These are phyloP conservation scores for Neurospora sp. DNA, from an alignment of 495 filamentous ascomycete genomes.

Conservation along the genomic window DNA sequence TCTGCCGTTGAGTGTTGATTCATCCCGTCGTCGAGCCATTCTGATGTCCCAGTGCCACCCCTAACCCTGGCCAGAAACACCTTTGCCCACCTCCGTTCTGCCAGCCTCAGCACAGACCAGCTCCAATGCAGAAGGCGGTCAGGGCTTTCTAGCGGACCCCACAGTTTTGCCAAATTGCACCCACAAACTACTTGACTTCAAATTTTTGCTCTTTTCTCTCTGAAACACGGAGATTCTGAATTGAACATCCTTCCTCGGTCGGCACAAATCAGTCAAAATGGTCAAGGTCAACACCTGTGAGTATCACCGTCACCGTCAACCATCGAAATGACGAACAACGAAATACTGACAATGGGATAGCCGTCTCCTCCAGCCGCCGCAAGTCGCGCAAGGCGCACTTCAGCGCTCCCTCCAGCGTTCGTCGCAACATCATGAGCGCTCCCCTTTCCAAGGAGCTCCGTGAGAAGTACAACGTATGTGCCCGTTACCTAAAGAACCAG, in stretches of 20 bases:
- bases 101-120: neutral
- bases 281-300: constrained; percentile 24
- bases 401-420: constrained; percentile 78
- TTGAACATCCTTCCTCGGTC: constrained; percentile 14
- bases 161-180: neutral
- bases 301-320: neutral
- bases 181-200: neutral
- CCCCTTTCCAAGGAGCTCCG: constrained; percentile 90
- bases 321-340: neutral
- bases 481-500: too few species aligned
- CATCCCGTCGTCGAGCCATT: neutral
- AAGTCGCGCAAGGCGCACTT: constrained; percentile 99
- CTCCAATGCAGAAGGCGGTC: neutral
- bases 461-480: constrained; percentile 72
- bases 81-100: neutral
- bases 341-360: constrained; percentile 12
- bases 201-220: neutral
- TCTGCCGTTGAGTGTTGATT: neutral
- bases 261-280: constrained; percentile 24
- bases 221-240: neutral
- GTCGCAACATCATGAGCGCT: constrained; percentile 88
- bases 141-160: neutral
- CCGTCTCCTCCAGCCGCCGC: constrained; percentile 59
- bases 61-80: neutral
- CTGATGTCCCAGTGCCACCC: neutral